Conservation (phyloP, 805 yeast genomes). For the Candida boleticola region DNA sequence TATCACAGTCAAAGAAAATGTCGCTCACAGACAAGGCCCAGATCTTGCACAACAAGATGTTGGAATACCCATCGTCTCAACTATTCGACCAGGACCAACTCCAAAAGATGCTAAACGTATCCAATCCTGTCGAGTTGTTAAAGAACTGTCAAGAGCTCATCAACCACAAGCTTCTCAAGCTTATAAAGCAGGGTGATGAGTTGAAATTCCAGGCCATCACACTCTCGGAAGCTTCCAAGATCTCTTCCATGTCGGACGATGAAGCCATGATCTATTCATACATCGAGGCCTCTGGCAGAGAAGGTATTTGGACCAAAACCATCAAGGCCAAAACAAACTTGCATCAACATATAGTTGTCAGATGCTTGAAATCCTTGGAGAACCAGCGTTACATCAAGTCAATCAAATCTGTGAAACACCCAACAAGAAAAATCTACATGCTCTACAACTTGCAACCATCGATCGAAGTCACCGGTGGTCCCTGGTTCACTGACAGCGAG, state of each 20-base stretch:
- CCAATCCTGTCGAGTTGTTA: conserved; percentile 46
- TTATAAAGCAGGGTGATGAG: conserved; percentile 64
- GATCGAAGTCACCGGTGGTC: conserved; percentile 96
- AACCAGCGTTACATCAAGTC: conserved; percentile 80
- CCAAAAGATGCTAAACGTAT: conserved; percentile 43
- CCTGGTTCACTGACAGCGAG: conserved; percentile 97
- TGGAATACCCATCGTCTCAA: conserved; percentile 44
- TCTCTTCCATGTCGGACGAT: conserved; percentile 76
- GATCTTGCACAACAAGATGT: conserved; percentile 64
- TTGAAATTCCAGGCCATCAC: conserved; percentile 75
- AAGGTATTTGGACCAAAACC: conserved; percentile 95
- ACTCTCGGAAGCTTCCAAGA: conserved; percentile 70
- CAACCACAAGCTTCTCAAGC: conserved; percentile 61
- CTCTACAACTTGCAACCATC: conserved; percentile 90
- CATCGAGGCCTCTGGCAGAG: conserved; percentile 90
- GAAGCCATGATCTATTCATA: conserved; percentile 89
- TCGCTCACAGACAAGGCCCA: conserved; percentile 46
- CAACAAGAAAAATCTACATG: conserved; percentile 96
- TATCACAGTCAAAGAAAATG: conserved; percentile 4
- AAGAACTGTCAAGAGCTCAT: conserved; percentile 50
- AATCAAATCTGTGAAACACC: conserved; percentile 86
- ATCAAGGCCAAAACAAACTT: conserved; percentile 83
- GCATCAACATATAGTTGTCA: conserved; percentile 85
- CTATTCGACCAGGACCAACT: conserved; percentile 71
- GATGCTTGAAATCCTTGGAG: conserved; percentile 80